Base-by-base conservation (phyloP, 2,329 filamentous ascomycete genomes). In the Knufia fluminis region DNA sequence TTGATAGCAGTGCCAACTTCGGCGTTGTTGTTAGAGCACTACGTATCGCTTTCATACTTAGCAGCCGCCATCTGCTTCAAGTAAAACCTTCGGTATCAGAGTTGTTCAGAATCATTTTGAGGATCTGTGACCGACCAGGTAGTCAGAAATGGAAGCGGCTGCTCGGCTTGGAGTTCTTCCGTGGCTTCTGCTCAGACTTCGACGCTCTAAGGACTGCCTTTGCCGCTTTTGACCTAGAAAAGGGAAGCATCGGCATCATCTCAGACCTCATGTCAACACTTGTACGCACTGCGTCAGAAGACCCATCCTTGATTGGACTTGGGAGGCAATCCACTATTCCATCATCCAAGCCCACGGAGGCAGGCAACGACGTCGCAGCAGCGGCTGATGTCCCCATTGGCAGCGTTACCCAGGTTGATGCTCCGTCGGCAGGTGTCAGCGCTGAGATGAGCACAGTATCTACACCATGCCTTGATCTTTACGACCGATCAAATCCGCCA, bases 281-380 rank as follows among this genome's bases (percentile, higher is more conserved):
- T 62, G 92, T 97, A n/a, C 81, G 89, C 12, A 72, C 97, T 7
- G 91, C 91, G 48, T 89, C 89, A 0, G 92, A 98, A 62, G 95
- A 89, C 61, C 92, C 92, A 1, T 72, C 79, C 0, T 74, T 94
- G 22, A 97, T 98, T 54, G 92, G 92, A 0, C 77, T 97, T 2
- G 84, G 90, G 3, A 83, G 86, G 54, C 88, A 94, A 58, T 97
- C 92, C 1, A 90, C 88, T 0, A 79, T 91, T 28, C 89, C 92
- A 19, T 4, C 76, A 78, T 0, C 75, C 77, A 7, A 76, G 78
- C 3, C 73, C 75, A 39, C 74, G 74, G 28, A 73, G 71, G 36
- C 42, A 26, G 49, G 44, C 22, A 73, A 74, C 44, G 77, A 79
- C 35, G 69, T 72, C 2, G 77, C 80, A 65, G 86, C 85, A n/a